A percentile compares a stretch with the other conserved stretches of the same genome.
phyloP scores from a whole-genome alignment of 768 basidiomycete genomes.

The Crucibulum laeve region DNA sequence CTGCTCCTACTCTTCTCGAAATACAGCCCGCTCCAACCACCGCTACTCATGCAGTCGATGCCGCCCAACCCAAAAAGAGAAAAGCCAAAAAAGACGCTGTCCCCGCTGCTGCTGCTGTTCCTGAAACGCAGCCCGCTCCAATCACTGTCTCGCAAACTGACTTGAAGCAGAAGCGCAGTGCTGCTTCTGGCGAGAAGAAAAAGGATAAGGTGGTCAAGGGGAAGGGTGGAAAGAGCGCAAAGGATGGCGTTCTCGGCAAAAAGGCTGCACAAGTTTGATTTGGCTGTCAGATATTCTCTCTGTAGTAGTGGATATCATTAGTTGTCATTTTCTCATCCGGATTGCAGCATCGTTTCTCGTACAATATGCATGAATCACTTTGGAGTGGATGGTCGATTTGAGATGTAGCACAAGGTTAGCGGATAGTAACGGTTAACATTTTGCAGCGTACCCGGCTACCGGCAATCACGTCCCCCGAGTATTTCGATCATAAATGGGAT shows the following conservation, averaged over 20 bases:
- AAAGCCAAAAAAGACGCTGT: constrained; percentile 12
- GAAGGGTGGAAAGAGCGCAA: constrained; percentile 45
- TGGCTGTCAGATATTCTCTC: neutral
- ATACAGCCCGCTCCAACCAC: neutral
- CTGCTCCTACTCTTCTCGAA: constrained; percentile 8
- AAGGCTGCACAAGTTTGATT: constrained; percentile 34
- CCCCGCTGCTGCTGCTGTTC: constrained; percentile 8
- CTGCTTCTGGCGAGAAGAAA: constrained; percentile 49
- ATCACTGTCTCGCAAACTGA: constrained; percentile 34
- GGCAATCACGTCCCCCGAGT: no score
- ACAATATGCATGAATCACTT: no score
- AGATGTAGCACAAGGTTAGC: no score
- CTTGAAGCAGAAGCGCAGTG: constrained; percentile 48
- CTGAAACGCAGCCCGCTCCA: constrained; percentile 7
- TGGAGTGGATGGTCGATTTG: no score
- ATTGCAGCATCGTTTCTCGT: no score
- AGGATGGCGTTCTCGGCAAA: constrained; percentile 51
- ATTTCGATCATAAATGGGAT: no score
- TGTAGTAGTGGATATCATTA: neutral
- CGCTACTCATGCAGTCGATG: neutral
- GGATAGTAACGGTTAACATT: no score
- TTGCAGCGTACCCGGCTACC: no score
- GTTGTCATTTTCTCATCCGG: neutral
- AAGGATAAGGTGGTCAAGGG: constrained; percentile 37
- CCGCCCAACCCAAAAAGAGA: constrained; percentile 1